Conservation (phyloP, 768 basidiomycete species). For the Lentinus brumalis region DNA sequence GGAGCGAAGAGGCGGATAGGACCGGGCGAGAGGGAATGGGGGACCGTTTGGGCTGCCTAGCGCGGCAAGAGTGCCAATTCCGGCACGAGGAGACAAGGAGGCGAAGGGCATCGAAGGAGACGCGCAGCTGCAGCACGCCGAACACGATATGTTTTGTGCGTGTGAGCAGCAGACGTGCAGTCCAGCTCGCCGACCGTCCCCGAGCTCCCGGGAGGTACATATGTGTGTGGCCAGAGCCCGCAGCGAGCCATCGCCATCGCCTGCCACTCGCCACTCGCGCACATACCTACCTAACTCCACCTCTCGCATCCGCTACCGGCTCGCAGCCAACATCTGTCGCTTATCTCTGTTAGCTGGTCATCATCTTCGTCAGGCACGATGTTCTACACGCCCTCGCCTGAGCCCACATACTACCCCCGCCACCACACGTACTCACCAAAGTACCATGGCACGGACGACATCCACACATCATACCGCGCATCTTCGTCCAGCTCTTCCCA, state of each 20-base stretch:
- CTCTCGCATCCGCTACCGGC: background rate
- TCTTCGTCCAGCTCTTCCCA: slow-evolving; percentile 10
- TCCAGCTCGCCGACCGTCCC: slow-evolving; percentile 6
- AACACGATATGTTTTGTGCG: slow-evolving; percentile 14
- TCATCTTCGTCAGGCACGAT: background rate
- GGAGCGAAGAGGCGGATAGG: slow-evolving; percentile 15
- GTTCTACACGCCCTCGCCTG: slow-evolving; percentile 12
- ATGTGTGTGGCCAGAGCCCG: slow-evolving; percentile 2
- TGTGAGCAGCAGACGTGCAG: slow-evolving; percentile 1
- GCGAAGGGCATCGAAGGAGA: slow-evolving; percentile 11
- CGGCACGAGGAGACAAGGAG: slow-evolving; percentile 32
- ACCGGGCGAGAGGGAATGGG: slow-evolving; percentile 5
- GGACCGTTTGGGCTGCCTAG: background rate
- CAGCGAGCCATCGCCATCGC: background rate
- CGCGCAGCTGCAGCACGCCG: slow-evolving; percentile 18
- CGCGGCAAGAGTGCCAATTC: slow-evolving; percentile 20
- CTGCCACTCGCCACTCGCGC: slow-evolving; percentile 1
- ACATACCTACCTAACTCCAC: background rate
- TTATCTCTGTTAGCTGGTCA: background rate
- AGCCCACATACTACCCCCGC: slow-evolving; percentile 11
- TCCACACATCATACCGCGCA: background rate
- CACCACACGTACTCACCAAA: slow-evolving; percentile 11
- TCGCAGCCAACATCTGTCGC: too few species aligned
- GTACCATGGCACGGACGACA: slow-evolving; percentile 10
- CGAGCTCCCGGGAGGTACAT: slow-evolving; percentile 16